Percentiles rank a stretch among this genome's conserved stretches.
Conservation (phyloP, 345 rosid genomes). For the Linum tenue region DNA sequence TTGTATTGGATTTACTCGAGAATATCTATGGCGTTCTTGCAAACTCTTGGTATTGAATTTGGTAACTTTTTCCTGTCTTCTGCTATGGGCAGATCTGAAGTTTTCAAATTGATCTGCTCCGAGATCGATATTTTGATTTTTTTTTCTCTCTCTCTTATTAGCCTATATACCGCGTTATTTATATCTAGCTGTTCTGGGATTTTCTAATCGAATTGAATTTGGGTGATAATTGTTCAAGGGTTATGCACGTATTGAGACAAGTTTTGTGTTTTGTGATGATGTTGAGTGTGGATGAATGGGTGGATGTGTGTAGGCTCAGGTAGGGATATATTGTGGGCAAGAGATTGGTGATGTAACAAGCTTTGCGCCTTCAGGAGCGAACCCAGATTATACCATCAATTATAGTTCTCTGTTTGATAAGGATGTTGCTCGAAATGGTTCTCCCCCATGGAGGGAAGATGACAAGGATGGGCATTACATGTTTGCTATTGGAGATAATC, state of each 20-base stretch:
- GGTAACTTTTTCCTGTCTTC: too few relatives aligned
- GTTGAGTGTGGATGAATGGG: conserved; percentile 58
- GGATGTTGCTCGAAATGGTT: conserved; percentile 59
- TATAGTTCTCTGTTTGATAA: conserved; percentile 35
- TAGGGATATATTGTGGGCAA: conserved; percentile 84
- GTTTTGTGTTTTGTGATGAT: conserved; percentile 26
- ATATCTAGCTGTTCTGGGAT: too few relatives aligned
- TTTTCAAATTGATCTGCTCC: too few relatives aligned
- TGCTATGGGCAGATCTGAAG: too few relatives aligned
- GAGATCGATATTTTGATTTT: too few relatives aligned
- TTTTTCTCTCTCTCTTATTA: too few relatives aligned
- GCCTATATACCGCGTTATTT: too few relatives aligned
- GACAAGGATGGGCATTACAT: conserved; percentile 98
- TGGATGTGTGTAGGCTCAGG: conserved; percentile 98
- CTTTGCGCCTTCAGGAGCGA: conserved; percentile 64
- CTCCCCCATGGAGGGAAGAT: conserved; percentile 89
- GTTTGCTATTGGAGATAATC: conserved; percentile 91
- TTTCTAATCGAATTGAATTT: too few relatives aligned
- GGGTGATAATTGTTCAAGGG: not conserved
- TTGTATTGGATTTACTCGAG: not conserved
- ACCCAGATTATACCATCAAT: conserved; percentile 37
- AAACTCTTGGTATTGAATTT: too few relatives aligned
- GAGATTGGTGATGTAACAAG: conserved; percentile 78
- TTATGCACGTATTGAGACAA: conserved; percentile 10
- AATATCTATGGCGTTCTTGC: not conserved